Percentiles rank a stretch among this genome's conserved stretches.
Evolutionary conservation across 352 stramenopile species (phyloP).

Genomic region (Pythium rishiriense): DNA sequence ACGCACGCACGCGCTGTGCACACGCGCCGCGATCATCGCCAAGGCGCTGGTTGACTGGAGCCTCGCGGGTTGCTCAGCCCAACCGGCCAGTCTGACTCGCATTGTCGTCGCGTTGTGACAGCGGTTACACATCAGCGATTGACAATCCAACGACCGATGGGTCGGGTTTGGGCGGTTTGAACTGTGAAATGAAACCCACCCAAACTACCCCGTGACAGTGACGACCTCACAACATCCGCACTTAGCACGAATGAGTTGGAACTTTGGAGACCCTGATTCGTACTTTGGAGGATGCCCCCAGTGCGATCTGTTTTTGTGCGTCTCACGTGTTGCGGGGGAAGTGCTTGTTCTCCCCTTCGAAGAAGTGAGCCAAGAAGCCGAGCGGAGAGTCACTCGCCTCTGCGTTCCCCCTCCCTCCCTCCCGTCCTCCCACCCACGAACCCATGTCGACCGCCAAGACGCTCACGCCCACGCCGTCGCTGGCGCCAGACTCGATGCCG

Average conservation of each 20-base stretch:
- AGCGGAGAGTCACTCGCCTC: too few species aligned
- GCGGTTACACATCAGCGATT: background rate
- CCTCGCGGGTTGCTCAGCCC: too few species aligned
- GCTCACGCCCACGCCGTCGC: constrained; percentile 25
- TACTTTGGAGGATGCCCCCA: background rate
- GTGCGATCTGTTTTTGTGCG: background rate
- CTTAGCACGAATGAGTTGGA: too few species aligned
- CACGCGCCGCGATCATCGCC: background rate
- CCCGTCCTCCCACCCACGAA: background rate
- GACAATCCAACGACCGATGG: constrained; percentile 1
- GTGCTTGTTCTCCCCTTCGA: background rate
- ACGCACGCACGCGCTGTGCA: background rate
- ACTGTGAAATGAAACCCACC: background rate
- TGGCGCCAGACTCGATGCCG: constrained; percentile 35
- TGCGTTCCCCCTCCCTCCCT: too few species aligned
- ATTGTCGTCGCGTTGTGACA: background rate
- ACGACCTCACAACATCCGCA: background rate
- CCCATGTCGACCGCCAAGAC: constrained; percentile 17
- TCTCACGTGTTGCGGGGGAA: constrained; percentile 1
- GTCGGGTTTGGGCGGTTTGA: too few species aligned
- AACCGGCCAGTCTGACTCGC: too few species aligned
- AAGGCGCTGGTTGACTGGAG: background rate
- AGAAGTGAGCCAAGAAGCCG: constrained; percentile 7
- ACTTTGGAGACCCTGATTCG: background rate
- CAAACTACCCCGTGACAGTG: background rate